phyloP scores from a whole-genome alignment of 2,329 filamentous ascomycete species.

The Rutstroemia sydowiana region DNA sequence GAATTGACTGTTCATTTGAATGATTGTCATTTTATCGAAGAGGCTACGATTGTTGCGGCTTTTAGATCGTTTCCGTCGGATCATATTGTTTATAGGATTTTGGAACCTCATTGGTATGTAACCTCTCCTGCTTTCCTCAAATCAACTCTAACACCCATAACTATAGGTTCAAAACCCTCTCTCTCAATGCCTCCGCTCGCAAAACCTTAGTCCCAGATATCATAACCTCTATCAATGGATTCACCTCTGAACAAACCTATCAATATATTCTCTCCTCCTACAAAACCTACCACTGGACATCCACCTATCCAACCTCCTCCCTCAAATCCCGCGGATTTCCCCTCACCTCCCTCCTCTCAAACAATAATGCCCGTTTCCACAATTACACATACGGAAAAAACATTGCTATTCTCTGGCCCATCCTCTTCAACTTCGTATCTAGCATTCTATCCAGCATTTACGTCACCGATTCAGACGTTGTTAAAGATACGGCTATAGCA shows the following conservation, averaged over 20 bases:
- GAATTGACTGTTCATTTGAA: constrained; percentile 11
- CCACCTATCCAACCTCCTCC: constrained; percentile 38
- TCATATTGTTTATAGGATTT: constrained; percentile 9
- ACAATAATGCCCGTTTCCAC: constrained; percentile 32
- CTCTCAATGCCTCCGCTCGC: constrained; percentile 5
- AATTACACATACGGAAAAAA: constrained; percentile 44
- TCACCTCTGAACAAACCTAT: constrained; percentile 5
- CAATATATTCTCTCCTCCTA: constrained; percentile 9
- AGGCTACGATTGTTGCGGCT: constrained; percentile 8
- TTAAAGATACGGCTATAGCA: constrained; percentile 30
- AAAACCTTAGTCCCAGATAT: background rate
- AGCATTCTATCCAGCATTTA: constrained; percentile 33
- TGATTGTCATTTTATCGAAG: constrained; percentile 10
- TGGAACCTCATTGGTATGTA: constrained; percentile 10
- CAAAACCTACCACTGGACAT: constrained; percentile 11
- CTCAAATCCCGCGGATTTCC: constrained; percentile 38
- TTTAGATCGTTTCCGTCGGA: constrained; percentile 7
- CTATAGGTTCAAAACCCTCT: constrained; percentile 9
- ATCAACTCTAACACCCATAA: too few relatives aligned
- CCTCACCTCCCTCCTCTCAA: constrained; percentile 27
- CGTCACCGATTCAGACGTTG: constrained; percentile 28
- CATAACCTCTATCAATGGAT: constrained; percentile 5
- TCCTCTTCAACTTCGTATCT: constrained; percentile 36
- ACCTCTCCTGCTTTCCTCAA: too few relatives aligned
- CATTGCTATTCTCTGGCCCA: constrained; percentile 38